These are phyloP conservation scores for Clausena lansium DNA, from an alignment of 345 rosid genomes.

Conservation along the genomic window DNA sequence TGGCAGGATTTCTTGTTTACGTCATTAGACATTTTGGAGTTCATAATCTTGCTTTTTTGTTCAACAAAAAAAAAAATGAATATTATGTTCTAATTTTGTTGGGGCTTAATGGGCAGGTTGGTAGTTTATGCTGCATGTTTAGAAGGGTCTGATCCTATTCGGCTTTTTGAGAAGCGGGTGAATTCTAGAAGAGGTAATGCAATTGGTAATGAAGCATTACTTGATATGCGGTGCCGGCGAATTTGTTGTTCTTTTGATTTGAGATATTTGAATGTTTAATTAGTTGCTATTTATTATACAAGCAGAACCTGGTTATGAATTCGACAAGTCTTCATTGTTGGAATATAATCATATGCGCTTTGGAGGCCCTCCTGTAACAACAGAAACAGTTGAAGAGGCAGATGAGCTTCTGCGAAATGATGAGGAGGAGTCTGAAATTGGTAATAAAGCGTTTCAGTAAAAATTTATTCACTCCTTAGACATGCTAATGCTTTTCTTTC, in stretches of 20 bases:
- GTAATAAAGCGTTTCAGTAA: constrained; percentile 32
- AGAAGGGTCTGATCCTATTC: constrained; percentile 92
- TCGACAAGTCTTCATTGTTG: constrained; percentile 63
- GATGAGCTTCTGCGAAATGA: constrained; percentile 57
- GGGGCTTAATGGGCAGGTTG: constrained; percentile 43
- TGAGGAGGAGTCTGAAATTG: constrained; percentile 71
- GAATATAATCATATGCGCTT: constrained; percentile 93
- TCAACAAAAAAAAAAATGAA: not conserved
- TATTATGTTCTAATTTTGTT: not conserved
- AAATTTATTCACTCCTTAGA: not conserved
- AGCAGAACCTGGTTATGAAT: constrained; percentile 83
- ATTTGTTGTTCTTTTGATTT: not conserved
- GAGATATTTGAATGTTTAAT: not conserved
- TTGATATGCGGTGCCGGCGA: not conserved
- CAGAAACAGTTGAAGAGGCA: constrained; percentile 78
- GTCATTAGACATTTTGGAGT: too few species aligned
- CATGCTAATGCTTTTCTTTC: not conserved
- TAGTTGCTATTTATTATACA: constrained; percentile 15
- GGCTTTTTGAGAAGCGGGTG: constrained; percentile 85
- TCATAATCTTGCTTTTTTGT: too few species aligned
- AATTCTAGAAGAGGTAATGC: constrained; percentile 78
- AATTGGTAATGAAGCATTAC: not conserved
- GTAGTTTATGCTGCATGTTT: constrained; percentile 84
- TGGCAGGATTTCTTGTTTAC: not conserved
- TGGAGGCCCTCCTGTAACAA: constrained; percentile 88